Conservation (phyloP, 805 yeast genomes). For the Wickerhamomyces chaumierensis region DNA sequence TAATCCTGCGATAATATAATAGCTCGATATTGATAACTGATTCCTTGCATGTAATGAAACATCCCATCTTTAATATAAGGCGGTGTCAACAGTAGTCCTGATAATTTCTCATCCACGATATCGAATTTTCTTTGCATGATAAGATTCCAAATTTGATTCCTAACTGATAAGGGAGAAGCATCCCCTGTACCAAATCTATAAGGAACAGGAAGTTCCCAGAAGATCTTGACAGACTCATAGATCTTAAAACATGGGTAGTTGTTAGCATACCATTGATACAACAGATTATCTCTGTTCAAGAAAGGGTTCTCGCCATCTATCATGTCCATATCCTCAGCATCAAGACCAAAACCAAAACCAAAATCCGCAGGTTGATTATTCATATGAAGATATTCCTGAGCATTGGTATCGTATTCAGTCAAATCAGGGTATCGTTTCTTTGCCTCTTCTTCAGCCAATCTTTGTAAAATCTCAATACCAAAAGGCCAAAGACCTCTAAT, state of each 20-base stretch:
- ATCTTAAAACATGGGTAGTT: conserved; percentile 3
- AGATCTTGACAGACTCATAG: background rate
- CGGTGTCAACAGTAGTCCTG: conserved; percentile 5
- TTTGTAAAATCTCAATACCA: conserved; percentile 41
- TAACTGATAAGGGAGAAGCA: conserved; percentile 7
- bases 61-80: conserved; percentile 16
- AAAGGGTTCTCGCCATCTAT: background rate
- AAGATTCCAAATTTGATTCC: conserved; percentile 13
- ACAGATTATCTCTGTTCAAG: conserved; percentile 15
- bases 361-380: background rate
- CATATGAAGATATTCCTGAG: background rate
- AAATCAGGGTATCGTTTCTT: conserved; percentile 3
- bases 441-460: conserved; percentile 9
- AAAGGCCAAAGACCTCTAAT: conserved; percentile 51
- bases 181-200: conserved; percentile 8
- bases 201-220: conserved; percentile 1
- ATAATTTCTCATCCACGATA: conserved; percentile 10
- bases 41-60: conserved; percentile 16
- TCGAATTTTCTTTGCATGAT: conserved; percentile 11
- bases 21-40: conserved; percentile 15
- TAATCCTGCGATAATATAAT: background rate
- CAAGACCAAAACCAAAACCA: too few species aligned
- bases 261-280: conserved; percentile 12
- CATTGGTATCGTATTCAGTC: background rate
- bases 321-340: background rate